Base-by-base conservation (phyloP, 257 asterid genomes). In the Plectranthus barbatus region DNA sequence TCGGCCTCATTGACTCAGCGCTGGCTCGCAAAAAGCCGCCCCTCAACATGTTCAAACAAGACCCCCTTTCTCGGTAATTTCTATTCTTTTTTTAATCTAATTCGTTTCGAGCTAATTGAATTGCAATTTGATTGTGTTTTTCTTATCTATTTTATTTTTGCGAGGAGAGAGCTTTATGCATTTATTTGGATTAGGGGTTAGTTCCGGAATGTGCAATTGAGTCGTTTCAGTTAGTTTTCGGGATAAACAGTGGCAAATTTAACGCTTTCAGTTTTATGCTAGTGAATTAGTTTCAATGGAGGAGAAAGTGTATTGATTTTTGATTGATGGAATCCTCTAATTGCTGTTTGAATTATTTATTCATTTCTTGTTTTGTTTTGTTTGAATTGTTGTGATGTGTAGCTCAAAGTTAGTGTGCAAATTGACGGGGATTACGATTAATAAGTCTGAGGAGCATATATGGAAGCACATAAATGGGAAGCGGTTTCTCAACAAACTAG, bases 401-500 rank as follows among this genome's bases (percentile, higher is more conserved):
- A 92, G 97, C 66, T 85, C 84, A 54, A 93, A 87, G 74, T 62
- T 93, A 44, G 78, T 76, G 29, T 93, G 97, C 80, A 87, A 80
- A 75, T 80, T 93, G 40, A 93, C 97, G 0, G 95, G 95, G 29
- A 80, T 69, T 44, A 74, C 81, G 9, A 81, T 90, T 74, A 93
- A 93, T 58, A 90, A 93, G 68, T 58, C 91, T 5, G 97, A 93
- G 84, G 94, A 90, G 84, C 99, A 93, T 64, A 82, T 93, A 72
- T 93, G 99, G 99, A 93, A 90, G 83, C 99, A 90, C 70, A 90
- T 93, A 45, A 93, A 69, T 8, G 99, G 99, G 70, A 93, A 82
- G 62, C 90, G 90, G 10, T 93, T 93, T 68, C 94, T 93, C 66
- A 84, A 73, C 72, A 71, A 80, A 88, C 76, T 93, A 85, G 99